Evolutionary conservation across 2,329 filamentous ascomycete genomes (phyloP), one percentile per base, ranked within the genome.

Genomic region (Chrysoporthe cubensis): DNA sequence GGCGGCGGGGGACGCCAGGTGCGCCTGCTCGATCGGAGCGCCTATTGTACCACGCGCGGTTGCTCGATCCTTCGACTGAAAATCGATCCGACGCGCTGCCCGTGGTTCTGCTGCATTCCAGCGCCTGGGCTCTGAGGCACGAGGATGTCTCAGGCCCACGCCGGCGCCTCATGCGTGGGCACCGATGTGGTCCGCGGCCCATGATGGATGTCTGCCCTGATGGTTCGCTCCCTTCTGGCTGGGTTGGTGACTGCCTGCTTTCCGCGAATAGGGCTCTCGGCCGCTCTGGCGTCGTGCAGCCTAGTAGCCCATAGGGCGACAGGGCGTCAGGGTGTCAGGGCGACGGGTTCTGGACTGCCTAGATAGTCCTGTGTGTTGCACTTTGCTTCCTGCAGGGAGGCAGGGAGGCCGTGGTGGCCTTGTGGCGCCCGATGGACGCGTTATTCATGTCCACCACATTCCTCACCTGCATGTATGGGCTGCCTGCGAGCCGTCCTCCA

Each of bases 371-470:
- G 57, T 69, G 57, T 60, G 43, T 40, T 58, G 56, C 56, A 58
- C 56, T 9, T 42, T 18, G 14, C 16, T 3, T 26, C 34, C 16
- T 16, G 54, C 40, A 64, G 14, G 18, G 40, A 60, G 21, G 57
- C 40, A 60, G 57, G 57, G 21, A 60, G 57, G 57, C 37, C 9
- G 40, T 37, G 57, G 9, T 16, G n/a, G 9, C n/a, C 37, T 37
- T n/a, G 40, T 42, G 40, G 16, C n/a, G 37, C 40, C 13, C 44
- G 40, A 21, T 69, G 71, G 72, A 71, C 71, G 72, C 63, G 32
- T 34, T 34, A 32, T 64, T 68, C 71, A 70, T 70, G 64, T 70
- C 67, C 59, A 58, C 21, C 42, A 8, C 70, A 72, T 73, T 73
- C 70, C 64, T 69, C 42, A n/a, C 21, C 42, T 14, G 11, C 13